Evolutionary conservation across 2,329 filamentous ascomycete genomes (phyloP), one percentile per base, ranked within the genome.

Genomic region (Hymenoscyphus occultus): DNA sequence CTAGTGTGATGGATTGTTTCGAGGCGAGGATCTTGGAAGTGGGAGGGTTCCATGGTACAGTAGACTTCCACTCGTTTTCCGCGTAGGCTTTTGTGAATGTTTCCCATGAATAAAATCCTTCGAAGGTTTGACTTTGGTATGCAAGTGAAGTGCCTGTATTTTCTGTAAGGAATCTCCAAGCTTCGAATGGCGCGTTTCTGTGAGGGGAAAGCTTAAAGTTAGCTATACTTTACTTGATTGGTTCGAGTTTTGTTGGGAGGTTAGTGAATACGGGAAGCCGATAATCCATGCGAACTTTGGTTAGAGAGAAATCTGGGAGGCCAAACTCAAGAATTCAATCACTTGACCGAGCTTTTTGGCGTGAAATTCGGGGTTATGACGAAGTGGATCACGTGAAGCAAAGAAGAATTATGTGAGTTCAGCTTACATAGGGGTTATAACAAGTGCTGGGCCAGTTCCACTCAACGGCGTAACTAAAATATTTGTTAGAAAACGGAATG

Each of bases 21-120:
- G 83, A 71, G 16, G 76, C 65, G 3, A 87, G 70, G 0, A 71
- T 76, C 57, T 75, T 75, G 0, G 84, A 84, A 0, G 82, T 82
- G 0, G 84, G 78, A 2, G 73, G 48, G 68, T 87, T 88, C 86
- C 86, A 88, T 0, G 85, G 84, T 1, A 77, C 71, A 0, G 74
- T 76, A 0, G 64, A 71, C 0, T 76, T 78, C 85, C 85, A 88
- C 69, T 87, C 84, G 0, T 80, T 80, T 65, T 86, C 81, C 0
- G 82, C 82, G 74, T 80, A 87, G 0, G 84, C 84, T 63, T 80
- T 78, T 13, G 79, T 81, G 61, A 84, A 77, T 0, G 82, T 78
- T 68, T 86, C 82, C 84, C 84, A 88, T 68, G 86, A 84, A 65
- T 87, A 88, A 66, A 84, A 81, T 0, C 84, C 85, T 69, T 88